phyloP scores from a whole-genome alignment of 1,284 basidiomycete genomes.

The Cystobasidiaceae sp. region DNA sequence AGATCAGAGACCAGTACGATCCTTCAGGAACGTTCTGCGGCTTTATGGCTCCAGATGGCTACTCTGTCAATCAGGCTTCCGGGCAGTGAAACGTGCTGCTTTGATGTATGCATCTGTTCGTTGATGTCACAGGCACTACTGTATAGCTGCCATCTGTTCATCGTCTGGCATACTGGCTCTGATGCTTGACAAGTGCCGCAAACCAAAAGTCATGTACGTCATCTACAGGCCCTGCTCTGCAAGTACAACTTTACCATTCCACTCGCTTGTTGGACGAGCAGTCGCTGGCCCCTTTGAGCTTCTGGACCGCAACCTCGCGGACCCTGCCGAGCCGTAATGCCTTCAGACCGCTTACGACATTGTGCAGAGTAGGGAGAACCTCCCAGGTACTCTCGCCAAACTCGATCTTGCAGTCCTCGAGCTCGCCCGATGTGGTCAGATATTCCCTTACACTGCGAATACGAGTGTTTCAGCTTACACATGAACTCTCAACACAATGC shows the following conservation, averaged over 20 bases:
- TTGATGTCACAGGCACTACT: too few species aligned
- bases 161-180: too few species aligned
- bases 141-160: too few species aligned
- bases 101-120: too few species aligned
- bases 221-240: too few species aligned
- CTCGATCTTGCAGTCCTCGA: conserved; percentile 28
- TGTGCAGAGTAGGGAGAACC: conserved; percentile 36
- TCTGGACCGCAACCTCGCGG: conserved; percentile 29
- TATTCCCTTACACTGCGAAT: background rate
- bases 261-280: conserved; percentile 18
- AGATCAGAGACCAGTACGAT: background rate
- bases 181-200: too few species aligned
- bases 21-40: background rate
- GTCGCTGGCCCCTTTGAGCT: conserved; percentile 27
- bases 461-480: background rate
- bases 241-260: conserved; percentile 5
- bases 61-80: background rate
- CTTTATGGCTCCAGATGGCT: background rate
- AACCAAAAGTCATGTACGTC: too few species aligned
- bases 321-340: conserved; percentile 22
- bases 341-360: conserved; percentile 36
- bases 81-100: too few species aligned
- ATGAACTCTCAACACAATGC: background rate
- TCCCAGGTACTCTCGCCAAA: conserved; percentile 32
- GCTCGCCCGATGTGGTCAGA: conserved; percentile 5